Evolutionary conservation across 352 stramenopile genomes (phyloP).

Genomic region (Blastocystis hominis): DNA sequence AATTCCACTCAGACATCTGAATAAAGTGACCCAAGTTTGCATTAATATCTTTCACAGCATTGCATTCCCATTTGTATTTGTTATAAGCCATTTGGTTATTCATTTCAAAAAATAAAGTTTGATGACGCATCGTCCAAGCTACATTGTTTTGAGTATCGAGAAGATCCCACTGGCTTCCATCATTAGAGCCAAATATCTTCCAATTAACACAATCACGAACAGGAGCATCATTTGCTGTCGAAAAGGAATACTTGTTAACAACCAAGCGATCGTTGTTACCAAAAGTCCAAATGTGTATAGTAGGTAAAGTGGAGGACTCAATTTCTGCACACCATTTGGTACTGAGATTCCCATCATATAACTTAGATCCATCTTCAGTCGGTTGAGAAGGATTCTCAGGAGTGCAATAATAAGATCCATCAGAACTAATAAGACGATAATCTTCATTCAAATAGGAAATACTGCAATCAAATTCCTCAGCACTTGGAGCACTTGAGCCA

Average conservation of each 20-base stretch:
- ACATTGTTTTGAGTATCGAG: neutral
- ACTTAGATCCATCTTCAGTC: neutral
- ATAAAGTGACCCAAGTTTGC: no score
- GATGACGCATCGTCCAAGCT: neutral
- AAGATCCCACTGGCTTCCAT: neutral
- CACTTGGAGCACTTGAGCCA: neutral
- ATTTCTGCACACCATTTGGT: slow-evolving; percentile 29
- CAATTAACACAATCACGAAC: neutral
- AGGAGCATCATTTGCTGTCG: slow-evolving; percentile 27
- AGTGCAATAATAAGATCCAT: neutral
- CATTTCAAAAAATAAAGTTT: slow-evolving; percentile 1
- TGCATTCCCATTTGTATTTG: neutral
- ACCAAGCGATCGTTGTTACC: neutral
- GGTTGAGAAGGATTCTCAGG: neutral
- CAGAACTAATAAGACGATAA: neutral
- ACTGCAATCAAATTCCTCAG: neutral
- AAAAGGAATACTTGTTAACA: slow-evolving; percentile 6
- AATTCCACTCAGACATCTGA: slow-evolving; percentile 46
- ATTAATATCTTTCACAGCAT: neutral
- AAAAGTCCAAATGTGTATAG: neutral
- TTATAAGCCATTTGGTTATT: slow-evolving; percentile 24
- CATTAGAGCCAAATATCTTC: slow-evolving; percentile 27
- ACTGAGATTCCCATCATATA: slow-evolving; percentile 5
- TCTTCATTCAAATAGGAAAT: neutral
- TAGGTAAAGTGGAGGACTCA: neutral